Evolutionary conservation across 257 asterid genomes (phyloP).

Genomic region (Ophiorrhiza pumila): DNA sequence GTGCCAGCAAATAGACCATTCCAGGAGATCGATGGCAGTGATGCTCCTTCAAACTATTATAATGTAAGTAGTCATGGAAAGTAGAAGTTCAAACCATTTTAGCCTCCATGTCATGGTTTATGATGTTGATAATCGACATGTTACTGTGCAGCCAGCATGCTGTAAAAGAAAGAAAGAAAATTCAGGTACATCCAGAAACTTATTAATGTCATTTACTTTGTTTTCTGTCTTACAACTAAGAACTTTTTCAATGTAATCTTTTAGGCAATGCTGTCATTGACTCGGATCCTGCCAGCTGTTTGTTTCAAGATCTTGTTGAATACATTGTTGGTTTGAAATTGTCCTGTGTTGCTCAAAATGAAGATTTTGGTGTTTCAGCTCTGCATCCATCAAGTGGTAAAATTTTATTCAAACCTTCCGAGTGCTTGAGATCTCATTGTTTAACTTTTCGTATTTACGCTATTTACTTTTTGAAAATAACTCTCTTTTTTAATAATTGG

Average conservation of each 20-base stretch:
- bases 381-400: slow-evolving; percentile 85
- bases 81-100: neutral
- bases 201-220: neutral
- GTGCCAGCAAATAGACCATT: slow-evolving; percentile 16
- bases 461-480: neutral
- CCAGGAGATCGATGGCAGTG: slow-evolving; percentile 19
- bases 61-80: slow-evolving; percentile 29
- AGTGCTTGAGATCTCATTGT: slow-evolving; percentile 13
- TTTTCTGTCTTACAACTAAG: neutral
- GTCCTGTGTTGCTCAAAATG: slow-evolving; percentile 45
- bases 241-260: slow-evolving; percentile 17
- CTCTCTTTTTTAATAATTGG: neutral
- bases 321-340: slow-evolving; percentile 62
- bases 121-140: neutral
- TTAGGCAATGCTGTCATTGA: slow-evolving; percentile 47
- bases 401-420: slow-evolving; percentile 4
- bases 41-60: slow-evolving; percentile 27
- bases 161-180: slow-evolving; percentile 43
- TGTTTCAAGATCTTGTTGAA: slow-evolving; percentile 71
- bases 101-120: neutral
- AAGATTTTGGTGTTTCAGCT: slow-evolving; percentile 40
- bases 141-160: slow-evolving; percentile 58
- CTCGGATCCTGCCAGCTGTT: slow-evolving; percentile 43
- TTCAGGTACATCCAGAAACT: slow-evolving; percentile 46
- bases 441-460: neutral